These are phyloP conservation scores for Ilyonectria mors-panacis DNA, from an alignment of 2,329 filamentous ascomycete species.

Conservation along the genomic window DNA sequence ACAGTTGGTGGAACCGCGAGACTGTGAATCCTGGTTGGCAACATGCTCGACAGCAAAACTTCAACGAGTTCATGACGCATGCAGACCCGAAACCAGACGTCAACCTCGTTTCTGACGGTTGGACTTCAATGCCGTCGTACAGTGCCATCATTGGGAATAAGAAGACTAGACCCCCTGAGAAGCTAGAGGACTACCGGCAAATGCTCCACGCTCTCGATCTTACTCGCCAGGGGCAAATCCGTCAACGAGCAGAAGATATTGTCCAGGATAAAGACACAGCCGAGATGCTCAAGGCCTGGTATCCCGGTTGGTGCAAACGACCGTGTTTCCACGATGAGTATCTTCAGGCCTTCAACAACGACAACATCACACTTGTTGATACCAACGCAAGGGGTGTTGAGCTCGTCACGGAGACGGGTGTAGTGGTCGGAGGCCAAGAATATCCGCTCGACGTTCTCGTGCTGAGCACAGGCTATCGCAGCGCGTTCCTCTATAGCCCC, in stretches of 20 bases:
- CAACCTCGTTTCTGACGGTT: conserved; percentile 1
- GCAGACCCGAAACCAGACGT: background rate
- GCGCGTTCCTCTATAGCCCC: conserved; percentile 52
- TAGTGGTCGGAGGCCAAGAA: conserved; percentile 4
- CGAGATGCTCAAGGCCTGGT: conserved; percentile 70
- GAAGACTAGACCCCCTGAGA: background rate
- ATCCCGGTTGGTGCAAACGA: conserved; percentile 74
- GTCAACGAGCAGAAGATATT: conserved; percentile 1
- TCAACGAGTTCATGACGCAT: background rate
- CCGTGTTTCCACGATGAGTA: conserved; percentile 74
- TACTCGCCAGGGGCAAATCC: conserved; percentile 6
- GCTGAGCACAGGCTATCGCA: conserved; percentile 55
- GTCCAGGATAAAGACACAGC: conserved; percentile 68
- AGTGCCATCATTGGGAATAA: no score
- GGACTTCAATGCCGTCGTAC: background rate
- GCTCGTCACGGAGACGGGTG: background rate
- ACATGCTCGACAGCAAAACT: background rate
- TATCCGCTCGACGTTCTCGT: conserved; percentile 13
- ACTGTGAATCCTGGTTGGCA: conserved; percentile 59
- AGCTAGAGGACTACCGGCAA: background rate
- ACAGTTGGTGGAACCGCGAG: background rate
- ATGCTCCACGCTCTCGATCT: background rate
- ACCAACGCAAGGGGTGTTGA: conserved; percentile 47
- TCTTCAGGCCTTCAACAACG: conserved; percentile 51
- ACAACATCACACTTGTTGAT: conserved; percentile 73